Evolutionary conservation across 352 stramenopile species (phyloP), one percentile per base, ranked within the genome.

Genomic region (Plasmopara viticola): DNA sequence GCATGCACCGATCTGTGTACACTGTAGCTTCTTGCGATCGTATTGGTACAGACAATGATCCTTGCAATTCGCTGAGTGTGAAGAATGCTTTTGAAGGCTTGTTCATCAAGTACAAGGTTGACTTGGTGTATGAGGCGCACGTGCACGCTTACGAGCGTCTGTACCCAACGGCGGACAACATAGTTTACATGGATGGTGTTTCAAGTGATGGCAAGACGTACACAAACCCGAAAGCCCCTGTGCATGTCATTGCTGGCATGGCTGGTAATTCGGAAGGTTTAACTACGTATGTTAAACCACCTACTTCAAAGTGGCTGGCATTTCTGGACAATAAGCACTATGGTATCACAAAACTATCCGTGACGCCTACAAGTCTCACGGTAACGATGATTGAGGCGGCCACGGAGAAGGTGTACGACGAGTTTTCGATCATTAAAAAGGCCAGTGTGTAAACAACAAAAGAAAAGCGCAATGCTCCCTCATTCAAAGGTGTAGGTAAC

Each of bases 41-140:
- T n/a, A n/a, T n/a, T n/a, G n/a, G n/a, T 33, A 45, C 17, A 51
- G 46, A 60, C 53, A 9, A 44, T 18, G 10, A 39, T 37, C 30
- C 51, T 6, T 56, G 44, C n/a, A 37, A 72, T 5, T 43, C 70
- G 2, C 18, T 63, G 12, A 45, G 46, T 9, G 53, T 80, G 30
- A 70, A 82, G 44, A 33, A 66, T n/a, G 70, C 73, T 0, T 85
- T 85, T 43, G 74, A 85, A 41, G 40, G 65, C 25, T 46, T 82
- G 3, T 76, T 85, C 38, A 72, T 82, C 58, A 74, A 78, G 57
- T 82, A 78, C 64, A 67, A 67, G 9, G 74, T 85, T 9, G 74
- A 85, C 48, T 34, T 79, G 7, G 73, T 84, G 13, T 34, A 78
- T 7, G 50, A 73, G 9, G 73, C 60, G 15, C 73, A 81, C 40